Evolutionary conservation across 2,329 filamentous ascomycete species (phyloP).

Genomic region (Fusarium papillatum): DNA sequence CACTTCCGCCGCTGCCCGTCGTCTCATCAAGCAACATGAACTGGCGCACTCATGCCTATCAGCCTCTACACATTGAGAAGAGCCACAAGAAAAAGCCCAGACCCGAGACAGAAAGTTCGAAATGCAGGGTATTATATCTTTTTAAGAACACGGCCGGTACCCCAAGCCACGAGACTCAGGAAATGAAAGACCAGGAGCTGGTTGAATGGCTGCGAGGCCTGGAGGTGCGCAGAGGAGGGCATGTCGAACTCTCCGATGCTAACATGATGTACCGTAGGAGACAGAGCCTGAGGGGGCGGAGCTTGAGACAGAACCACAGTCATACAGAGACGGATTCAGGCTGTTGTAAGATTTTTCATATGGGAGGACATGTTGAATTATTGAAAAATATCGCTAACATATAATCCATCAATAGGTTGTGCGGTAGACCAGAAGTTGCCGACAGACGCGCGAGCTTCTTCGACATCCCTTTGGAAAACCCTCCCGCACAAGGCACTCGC

Average conservation of each 20-base stretch:
- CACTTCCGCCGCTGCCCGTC: background rate
- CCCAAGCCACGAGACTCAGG: too few species aligned
- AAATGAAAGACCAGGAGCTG: background rate
- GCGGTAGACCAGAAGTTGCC: background rate
- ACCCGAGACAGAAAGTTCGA: background rate
- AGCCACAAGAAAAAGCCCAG: background rate
- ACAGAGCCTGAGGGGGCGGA: too few species aligned
- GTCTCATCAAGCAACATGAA: background rate
- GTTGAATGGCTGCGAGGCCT: background rate
- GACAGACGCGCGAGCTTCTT: background rate
- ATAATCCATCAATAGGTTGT: background rate
- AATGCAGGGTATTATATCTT: background rate
- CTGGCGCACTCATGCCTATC: background rate
- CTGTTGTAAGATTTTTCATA: background rate
- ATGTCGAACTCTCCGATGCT: too few species aligned
- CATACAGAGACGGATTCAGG: background rate
- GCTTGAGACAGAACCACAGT: background rate
- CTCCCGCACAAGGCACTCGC: too few species aligned
- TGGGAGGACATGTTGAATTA: background rate
- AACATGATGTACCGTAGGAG: too few species aligned
- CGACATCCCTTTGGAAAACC: too few species aligned
- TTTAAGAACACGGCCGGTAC: background rate
- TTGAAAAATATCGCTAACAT: background rate
- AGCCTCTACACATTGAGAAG: background rate
- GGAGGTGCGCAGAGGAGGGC: too few species aligned